Conservation (phyloP, 2,329 filamentous ascomycete species). For the Knoxdaviesia capensis region DNA sequence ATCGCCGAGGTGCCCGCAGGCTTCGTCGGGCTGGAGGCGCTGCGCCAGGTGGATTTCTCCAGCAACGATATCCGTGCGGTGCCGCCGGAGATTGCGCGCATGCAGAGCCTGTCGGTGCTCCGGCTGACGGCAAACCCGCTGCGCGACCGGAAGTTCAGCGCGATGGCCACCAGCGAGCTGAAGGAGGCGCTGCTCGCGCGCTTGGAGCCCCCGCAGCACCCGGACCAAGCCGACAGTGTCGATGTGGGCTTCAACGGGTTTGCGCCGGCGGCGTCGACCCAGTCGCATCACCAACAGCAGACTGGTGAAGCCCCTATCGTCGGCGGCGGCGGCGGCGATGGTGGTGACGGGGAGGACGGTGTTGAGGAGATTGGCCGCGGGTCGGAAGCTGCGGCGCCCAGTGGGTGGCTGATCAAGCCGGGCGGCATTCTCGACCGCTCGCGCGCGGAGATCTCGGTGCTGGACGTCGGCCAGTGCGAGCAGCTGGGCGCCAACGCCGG, state of each 20-base stretch:
- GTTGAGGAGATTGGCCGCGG: no score
- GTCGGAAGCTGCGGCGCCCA: no score
- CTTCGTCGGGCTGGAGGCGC: constrained; percentile 43
- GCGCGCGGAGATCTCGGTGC: constrained; percentile 38
- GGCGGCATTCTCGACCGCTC: constrained; percentile 53
- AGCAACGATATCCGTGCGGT: constrained; percentile 65
- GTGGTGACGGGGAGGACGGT: no score
- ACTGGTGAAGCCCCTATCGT: no score
- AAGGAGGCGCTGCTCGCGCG: constrained; percentile 53
- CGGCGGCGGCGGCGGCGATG: no score
- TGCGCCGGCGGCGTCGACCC: no score
- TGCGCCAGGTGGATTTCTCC: constrained; percentile 66
- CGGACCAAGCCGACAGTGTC: constrained; percentile 14
- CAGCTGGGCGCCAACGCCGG: no score
- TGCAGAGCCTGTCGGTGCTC: constrained; percentile 59
- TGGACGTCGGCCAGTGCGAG: constrained; percentile 9
- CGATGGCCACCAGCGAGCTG: constrained; percentile 60
- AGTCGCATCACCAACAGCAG: no score
- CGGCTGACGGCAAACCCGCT: constrained; percentile 78
- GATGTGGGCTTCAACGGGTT: no score
- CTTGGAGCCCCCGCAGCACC: constrained; percentile 32
- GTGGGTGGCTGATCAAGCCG: constrained; percentile 29
- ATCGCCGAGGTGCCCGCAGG: constrained; percentile 58
- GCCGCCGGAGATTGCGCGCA: constrained; percentile 56
- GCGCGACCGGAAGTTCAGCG: constrained; percentile 68